A percentile compares a stretch with the other conserved stretches of the same genome.
Conservation (phyloP, 768 basidiomycete genomes). For the Tylopilus rubrobrunneus region DNA sequence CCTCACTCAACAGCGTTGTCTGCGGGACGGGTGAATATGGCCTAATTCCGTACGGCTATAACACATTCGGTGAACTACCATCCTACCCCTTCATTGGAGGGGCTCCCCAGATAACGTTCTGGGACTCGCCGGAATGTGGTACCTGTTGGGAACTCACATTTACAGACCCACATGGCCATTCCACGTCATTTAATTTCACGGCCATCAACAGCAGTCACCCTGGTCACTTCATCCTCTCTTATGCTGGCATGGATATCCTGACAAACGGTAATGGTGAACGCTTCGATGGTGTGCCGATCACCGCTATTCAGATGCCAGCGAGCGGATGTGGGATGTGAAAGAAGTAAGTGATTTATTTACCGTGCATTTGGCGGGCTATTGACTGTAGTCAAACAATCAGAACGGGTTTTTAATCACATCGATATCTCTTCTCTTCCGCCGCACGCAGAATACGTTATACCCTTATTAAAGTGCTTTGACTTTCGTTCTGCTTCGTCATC, state of each 20-base stretch:
- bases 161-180: constrained; percentile 25
- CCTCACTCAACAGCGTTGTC: constrained; percentile 42
- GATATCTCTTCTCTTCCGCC: too few relatives aligned
- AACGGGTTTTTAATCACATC: too few relatives aligned
- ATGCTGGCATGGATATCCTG: constrained; percentile 32
- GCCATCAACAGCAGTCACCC: constrained; percentile 47
- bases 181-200: constrained; percentile 42
- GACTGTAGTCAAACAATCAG: too few relatives aligned
- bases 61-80: neutral
- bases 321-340: constrained; percentile 11
- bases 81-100: constrained; percentile 50
- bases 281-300: constrained; percentile 27
- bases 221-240: constrained; percentile 35
- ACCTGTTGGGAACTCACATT: constrained; percentile 59
- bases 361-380: too few relatives aligned
- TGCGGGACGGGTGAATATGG: constrained; percentile 52
- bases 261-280: constrained; percentile 27
- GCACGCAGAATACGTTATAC: too few relatives aligned
- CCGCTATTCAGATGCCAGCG: constrained; percentile 16
- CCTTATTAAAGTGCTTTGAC: too few relatives aligned
- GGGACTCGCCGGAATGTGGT: constrained; percentile 52
- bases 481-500: too few relatives aligned
- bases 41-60: neutral
- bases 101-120: constrained; percentile 46
- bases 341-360: too few relatives aligned